A percentile compares a stretch with the other conserved stretches of the same genome.
These are phyloP conservation scores for Misopates orontium DNA, from an alignment of 257 asterid species.

Conservation along the genomic window DNA sequence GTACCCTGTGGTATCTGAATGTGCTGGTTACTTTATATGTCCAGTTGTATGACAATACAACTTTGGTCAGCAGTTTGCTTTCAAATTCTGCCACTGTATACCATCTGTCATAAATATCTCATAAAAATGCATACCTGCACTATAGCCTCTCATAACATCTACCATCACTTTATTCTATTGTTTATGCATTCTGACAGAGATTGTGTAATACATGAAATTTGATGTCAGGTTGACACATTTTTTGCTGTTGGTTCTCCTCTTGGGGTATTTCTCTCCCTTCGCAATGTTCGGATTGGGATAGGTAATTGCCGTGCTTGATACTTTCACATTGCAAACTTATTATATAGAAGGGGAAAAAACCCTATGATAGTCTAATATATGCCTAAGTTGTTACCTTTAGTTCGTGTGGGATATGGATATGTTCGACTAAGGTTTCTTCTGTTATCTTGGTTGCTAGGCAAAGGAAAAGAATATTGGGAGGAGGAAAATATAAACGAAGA, in stretches of 20 bases:
- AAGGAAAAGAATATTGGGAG: slow-evolving; percentile 80
- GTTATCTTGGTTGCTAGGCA: slow-evolving; percentile 52
- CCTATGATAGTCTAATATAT: too few relatives aligned
- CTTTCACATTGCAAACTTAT: background rate
- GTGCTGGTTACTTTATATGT: too few relatives aligned
- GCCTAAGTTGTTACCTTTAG: too few relatives aligned
- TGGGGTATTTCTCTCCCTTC: slow-evolving; percentile 94
- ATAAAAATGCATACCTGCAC: too few relatives aligned
- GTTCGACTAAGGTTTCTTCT: slow-evolving; percentile 26
- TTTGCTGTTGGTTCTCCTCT: slow-evolving; percentile 98
- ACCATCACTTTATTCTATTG: too few relatives aligned
- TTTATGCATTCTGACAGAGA: slow-evolving; percentile 15
- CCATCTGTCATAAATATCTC: too few relatives aligned
- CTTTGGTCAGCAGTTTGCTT: too few relatives aligned
- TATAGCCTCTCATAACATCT: too few relatives aligned
- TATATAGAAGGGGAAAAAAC: too few relatives aligned
- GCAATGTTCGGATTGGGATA: slow-evolving; percentile 87
- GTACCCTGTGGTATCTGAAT: too few relatives aligned
- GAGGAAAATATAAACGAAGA: slow-evolving; percentile 79
- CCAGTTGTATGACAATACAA: too few relatives aligned
- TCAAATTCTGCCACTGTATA: too few relatives aligned
- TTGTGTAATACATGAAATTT: slow-evolving; percentile 22
- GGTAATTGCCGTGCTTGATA: slow-evolving; percentile 51
- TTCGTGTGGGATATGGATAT: background rate
- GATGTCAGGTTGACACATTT: slow-evolving; percentile 87